Percentiles rank a stretch among this genome's conserved stretches.
These are phyloP conservation scores for Colletotrichum sp. DNA, from an alignment of 2,329 filamentous ascomycete genomes.

Conservation along the genomic window DNA sequence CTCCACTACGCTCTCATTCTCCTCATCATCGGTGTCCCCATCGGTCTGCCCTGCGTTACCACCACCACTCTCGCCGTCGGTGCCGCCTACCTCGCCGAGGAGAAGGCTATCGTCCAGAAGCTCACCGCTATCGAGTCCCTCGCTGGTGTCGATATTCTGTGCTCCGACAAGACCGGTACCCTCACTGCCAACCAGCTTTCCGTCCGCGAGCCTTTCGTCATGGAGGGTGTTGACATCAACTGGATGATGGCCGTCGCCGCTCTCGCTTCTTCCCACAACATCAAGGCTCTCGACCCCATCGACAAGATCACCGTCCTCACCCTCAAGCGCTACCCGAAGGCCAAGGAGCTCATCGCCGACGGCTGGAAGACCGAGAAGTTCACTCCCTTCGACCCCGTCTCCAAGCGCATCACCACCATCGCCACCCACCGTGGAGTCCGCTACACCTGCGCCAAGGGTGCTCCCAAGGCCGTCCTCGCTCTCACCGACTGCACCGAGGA, in stretches of 20 bases:
- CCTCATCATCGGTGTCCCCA: slow-evolving; percentile 79
- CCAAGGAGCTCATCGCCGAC: slow-evolving; percentile 75
- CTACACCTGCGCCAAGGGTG: slow-evolving; percentile 79
- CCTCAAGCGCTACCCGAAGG: slow-evolving; percentile 78
- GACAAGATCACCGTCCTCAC: slow-evolving; percentile 81
- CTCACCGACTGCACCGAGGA: slow-evolving; percentile 72
- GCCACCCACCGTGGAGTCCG: slow-evolving; percentile 72
- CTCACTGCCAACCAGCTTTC: slow-evolving; percentile 77
- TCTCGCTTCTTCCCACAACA: slow-evolving; percentile 78
- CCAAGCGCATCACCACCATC: slow-evolving; percentile 77
- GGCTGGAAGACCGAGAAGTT: slow-evolving; percentile 82
- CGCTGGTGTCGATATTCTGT: slow-evolving; percentile 77
- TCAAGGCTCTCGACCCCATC: slow-evolving; percentile 79
- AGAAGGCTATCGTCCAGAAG: slow-evolving; percentile 82
- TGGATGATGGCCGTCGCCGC: slow-evolving; percentile 86
- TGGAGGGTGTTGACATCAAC: slow-evolving; percentile 79
- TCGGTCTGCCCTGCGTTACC: slow-evolving; percentile 80
- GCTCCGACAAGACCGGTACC: slow-evolving; percentile 84
- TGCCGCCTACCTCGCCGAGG: slow-evolving; percentile 77
- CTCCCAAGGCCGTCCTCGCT: slow-evolving; percentile 75
- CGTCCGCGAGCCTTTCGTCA: slow-evolving; percentile 78
- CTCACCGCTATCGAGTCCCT: slow-evolving; percentile 79
- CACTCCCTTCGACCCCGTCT: slow-evolving; percentile 79
- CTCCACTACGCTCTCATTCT: slow-evolving; percentile 73
- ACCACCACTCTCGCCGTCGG: slow-evolving; percentile 80